Base-by-base conservation (phyloP, 192 early-diverging fungal genomes). In the Coemansia umbellata region DNA sequence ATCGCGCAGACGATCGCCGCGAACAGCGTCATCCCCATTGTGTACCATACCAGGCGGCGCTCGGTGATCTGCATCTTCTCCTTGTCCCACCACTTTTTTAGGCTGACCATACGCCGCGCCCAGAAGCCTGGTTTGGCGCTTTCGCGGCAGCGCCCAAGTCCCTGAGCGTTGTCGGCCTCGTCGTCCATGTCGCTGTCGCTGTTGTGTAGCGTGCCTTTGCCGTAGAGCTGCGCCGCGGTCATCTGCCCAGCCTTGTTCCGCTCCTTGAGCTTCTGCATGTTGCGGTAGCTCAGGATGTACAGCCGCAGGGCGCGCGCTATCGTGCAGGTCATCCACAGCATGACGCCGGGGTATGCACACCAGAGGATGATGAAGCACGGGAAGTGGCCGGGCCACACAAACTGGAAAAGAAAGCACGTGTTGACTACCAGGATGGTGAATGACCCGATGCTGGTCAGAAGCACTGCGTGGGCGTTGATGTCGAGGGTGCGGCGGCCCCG, bases 291-390 rank as follows among this genome's bases (percentile, higher is more conserved):
- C 37, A 78, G 39, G 8, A 73, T 64, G 27, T 78, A 78, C 10
- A 78, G 76, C 19, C 76, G 65, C 51, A 78, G 32, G 2, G 76
- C 76, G 11, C 76, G 65, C 9, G 76, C 76, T 62, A 73, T 63
- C 0, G 69, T 69, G 41, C 76, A 78, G 17, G 61, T 58, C 53
- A 68, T 66, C 76, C 76, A 78, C 48, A 78, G 58, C 64, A 72
- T 78, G 32, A 78, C 69, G 27, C 76, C 76, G 3, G 69, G 69
- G 24, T 78, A 78, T 14, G 69, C 69, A 21, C 60, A 60, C 76
- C 76, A 78, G 24, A 78, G 41, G 28, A 73, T 68, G 11, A 78
- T 40, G 55, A 78, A 73, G 58, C 76, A 78, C 31, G 76, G 76
- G 47, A 73, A 78, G 35, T 64, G 31, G 35, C 69, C 76, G 4